Conservation (phyloP, 2,329 filamentous ascomycete species). For the Trichoderma atrobrunneum region DNA sequence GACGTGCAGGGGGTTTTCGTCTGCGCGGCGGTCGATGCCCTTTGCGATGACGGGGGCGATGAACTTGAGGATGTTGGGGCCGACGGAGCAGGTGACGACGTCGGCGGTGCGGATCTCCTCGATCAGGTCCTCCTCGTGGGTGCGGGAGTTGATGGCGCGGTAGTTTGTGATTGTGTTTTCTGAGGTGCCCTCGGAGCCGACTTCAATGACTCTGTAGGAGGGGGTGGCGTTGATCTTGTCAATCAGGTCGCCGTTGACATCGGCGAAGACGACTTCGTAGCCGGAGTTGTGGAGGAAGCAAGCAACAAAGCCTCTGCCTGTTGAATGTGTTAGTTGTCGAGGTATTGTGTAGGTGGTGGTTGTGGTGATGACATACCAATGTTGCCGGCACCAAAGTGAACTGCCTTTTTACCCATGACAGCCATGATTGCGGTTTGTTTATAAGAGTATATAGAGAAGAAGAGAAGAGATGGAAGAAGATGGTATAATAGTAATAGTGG, state of each 20-base stretch:
- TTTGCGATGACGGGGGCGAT: constrained; percentile 95
- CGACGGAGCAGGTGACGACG: constrained; percentile 93
- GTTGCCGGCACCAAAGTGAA: constrained; percentile 85
- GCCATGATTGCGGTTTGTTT: constrained; percentile 39
- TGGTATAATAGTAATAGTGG: neutral
- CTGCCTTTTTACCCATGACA: constrained; percentile 67
- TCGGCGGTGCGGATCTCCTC: constrained; percentile 85
- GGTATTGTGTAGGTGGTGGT: neutral
- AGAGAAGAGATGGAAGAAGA: neutral
- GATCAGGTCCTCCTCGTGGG: constrained; percentile 75
- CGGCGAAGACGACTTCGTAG: constrained; percentile 94
- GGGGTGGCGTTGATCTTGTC: constrained; percentile 70
- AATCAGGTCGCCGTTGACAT: constrained; percentile 85
- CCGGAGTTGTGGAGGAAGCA: constrained; percentile 93
- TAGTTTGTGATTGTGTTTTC: constrained; percentile 89
- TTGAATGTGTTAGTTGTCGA: constrained; percentile 11
- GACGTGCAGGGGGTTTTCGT: constrained; percentile 71
- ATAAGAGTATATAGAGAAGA: neutral
- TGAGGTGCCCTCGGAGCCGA: constrained; percentile 77
- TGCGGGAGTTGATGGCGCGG: constrained; percentile 92
- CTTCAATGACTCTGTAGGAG: constrained; percentile 89
- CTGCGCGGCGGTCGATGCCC: constrained; percentile 77
- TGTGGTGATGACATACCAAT: constrained; percentile 54
- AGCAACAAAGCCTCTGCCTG: constrained; percentile 75
- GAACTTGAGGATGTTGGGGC: constrained; percentile 93